A percentile compares a stretch with the other conserved stretches of the same genome.
Evolutionary conservation across 2,329 filamentous ascomycete species (phyloP).

Genomic region (Penicillium sp.): DNA sequence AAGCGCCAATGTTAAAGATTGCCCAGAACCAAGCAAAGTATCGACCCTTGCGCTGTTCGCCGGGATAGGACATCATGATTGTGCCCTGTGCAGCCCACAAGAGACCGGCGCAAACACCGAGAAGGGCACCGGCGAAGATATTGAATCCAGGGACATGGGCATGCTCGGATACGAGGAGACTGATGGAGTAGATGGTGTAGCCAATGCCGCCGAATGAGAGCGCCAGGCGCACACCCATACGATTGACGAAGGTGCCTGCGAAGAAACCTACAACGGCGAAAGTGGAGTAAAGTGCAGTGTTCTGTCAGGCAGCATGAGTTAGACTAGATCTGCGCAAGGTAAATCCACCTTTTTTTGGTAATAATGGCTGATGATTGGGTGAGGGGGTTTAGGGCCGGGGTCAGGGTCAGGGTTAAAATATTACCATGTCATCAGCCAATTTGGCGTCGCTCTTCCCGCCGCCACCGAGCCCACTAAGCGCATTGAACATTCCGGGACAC

Average conservation of each 20-base stretch:
- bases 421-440: constrained; percentile 57
- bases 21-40: constrained; percentile 92
- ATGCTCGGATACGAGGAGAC: constrained; percentile 44
- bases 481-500: constrained; percentile 71
- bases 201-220: constrained; percentile 46
- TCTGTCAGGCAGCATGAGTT: constrained; percentile 31
- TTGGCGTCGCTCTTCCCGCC: constrained; percentile 58
- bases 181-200: constrained; percentile 47
- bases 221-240: constrained; percentile 41
- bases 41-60: constrained; percentile 76
- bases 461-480: constrained; percentile 63
- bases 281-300: constrained; percentile 70
- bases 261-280: constrained; percentile 67
- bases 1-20: constrained; percentile 87
- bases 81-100: constrained; percentile 54
- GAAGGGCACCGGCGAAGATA: constrained; percentile 49
- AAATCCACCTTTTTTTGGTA: background rate
- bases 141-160: constrained; percentile 50
- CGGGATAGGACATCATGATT: constrained; percentile 75
- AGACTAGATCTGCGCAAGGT: background rate
- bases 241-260: constrained; percentile 52
- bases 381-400: background rate
- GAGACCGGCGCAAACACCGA: constrained; percentile 51
- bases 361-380: background rate
- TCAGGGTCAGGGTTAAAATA: too few species aligned